Evolutionary conservation across 805 yeast species (phyloP).

Genomic region (Cyberlindnera japonica): DNA sequence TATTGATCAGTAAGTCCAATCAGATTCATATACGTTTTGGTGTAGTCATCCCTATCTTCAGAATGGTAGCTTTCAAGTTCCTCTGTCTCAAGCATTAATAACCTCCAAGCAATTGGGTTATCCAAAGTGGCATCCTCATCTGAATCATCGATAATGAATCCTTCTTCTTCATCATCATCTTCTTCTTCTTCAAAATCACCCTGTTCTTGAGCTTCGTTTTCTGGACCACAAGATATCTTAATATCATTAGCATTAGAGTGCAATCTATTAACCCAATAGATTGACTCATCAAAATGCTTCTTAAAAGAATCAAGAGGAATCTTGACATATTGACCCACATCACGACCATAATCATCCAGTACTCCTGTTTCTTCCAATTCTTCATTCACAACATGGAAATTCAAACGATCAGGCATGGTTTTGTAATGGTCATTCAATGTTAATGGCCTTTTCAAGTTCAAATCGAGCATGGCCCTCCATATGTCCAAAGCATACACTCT

Average conservation of each 20-base stretch:
- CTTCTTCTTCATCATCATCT: background rate
- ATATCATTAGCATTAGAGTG: background rate
- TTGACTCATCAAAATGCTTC: background rate
- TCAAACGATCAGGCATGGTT: background rate
- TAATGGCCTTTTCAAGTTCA: conserved; percentile 1
- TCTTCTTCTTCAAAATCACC: background rate
- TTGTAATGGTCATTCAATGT: background rate
- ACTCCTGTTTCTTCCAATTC: background rate
- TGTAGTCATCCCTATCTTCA: background rate
- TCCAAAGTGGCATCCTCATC: background rate
- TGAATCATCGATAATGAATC: background rate
- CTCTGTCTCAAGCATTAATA: background rate
- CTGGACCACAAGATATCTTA: background rate
- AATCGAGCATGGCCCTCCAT: background rate
- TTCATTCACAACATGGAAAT: conserved; percentile 1
- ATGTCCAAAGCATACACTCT: background rate
- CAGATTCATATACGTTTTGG: background rate
- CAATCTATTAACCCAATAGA: background rate
- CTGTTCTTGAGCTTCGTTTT: background rate
- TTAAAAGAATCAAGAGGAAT: background rate
- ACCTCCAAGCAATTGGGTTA: background rate
- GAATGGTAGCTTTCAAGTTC: background rate
- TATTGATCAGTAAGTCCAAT: background rate
- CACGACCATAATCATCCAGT: conserved; percentile 1
- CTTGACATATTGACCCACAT: conserved; percentile 1